Percentiles rank a stretch among this genome's conserved stretches.
These are phyloP conservation scores for Diaporthe capsici DNA, from an alignment of 2,329 filamentous ascomycete species.

Conservation along the genomic window DNA sequence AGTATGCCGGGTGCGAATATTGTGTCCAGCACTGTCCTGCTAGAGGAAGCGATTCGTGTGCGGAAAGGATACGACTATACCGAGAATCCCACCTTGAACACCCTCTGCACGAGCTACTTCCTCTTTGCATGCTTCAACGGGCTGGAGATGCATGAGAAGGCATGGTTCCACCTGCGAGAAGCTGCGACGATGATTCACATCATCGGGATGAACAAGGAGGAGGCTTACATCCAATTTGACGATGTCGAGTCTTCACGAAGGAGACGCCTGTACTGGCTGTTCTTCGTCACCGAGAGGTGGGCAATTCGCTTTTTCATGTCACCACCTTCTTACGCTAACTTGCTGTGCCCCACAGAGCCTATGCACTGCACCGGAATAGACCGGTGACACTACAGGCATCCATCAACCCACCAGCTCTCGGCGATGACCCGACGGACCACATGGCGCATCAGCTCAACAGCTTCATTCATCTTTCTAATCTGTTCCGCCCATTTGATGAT, in stretches of 20 bases:
- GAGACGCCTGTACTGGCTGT: slow-evolving; percentile 79
- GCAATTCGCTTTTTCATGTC: slow-evolving; percentile 39
- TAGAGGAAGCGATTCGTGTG: slow-evolving; percentile 77
- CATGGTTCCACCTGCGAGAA: slow-evolving; percentile 85
- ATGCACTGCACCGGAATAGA: slow-evolving; percentile 78
- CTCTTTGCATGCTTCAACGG: slow-evolving; percentile 81
- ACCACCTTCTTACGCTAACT: slow-evolving; percentile 42
- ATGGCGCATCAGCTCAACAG: slow-evolving; percentile 66
- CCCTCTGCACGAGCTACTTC: slow-evolving; percentile 82
- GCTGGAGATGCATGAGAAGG: slow-evolving; percentile 80
- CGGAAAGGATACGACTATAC: slow-evolving; percentile 74
- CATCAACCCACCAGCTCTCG: slow-evolving; percentile 74
- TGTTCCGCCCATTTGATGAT: slow-evolving; percentile 78
- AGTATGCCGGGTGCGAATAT: slow-evolving; percentile 72
- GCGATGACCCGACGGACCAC: slow-evolving; percentile 72
- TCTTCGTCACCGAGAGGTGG: slow-evolving; percentile 80
- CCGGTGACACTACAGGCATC: slow-evolving; percentile 79
- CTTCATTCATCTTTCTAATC: slow-evolving; percentile 72
- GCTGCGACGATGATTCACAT: slow-evolving; percentile 79
- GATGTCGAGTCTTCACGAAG: slow-evolving; percentile 72
- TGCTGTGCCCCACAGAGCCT: slow-evolving; percentile 64
- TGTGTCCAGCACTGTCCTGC: slow-evolving; percentile 74
- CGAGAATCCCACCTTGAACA: slow-evolving; percentile 68
- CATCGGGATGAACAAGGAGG: slow-evolving; percentile 72
- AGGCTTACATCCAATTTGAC: slow-evolving; percentile 72